phyloP scores from a whole-genome alignment of 2,329 filamentous ascomycete genomes.

The Furcasterigmium sp. region DNA sequence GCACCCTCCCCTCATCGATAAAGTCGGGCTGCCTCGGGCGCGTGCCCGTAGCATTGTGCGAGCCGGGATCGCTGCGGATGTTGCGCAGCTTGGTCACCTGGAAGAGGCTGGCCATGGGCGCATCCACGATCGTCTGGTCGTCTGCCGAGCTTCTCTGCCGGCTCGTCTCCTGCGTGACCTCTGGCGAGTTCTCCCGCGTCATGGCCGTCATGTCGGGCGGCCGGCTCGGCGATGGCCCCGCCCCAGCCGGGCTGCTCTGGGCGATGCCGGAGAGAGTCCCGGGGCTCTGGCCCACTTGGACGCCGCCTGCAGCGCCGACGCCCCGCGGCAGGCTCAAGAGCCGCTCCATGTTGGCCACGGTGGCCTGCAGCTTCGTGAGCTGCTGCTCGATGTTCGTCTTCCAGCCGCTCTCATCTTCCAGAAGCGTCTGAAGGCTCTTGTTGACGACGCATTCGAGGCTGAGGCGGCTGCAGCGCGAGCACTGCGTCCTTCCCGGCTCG shows the following conservation, averaged over 20 bases:
- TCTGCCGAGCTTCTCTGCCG: slow-evolving; percentile 1
- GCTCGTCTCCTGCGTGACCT: slow-evolving; percentile 13
- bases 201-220: slow-evolving; percentile 20
- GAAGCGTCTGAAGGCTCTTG: slow-evolving; percentile 49
- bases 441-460: slow-evolving; percentile 48
- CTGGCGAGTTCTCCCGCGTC: slow-evolving; percentile 25
- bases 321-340: slow-evolving; percentile 11
- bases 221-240: slow-evolving; percentile 12
- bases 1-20: slow-evolving; percentile 20
- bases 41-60: slow-evolving; percentile 2
- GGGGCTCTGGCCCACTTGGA: slow-evolving; percentile 8
- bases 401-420: slow-evolving; percentile 47
- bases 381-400: slow-evolving; percentile 21
- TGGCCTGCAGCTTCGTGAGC: slow-evolving; percentile 18
- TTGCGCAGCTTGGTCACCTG: slow-evolving; percentile 25
- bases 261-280: slow-evolving; percentile 6
- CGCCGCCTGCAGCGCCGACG: neutral
- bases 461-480: slow-evolving; percentile 42
- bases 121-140: slow-evolving; percentile 21
- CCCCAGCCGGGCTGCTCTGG: slow-evolving; percentile 11
- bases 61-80: slow-evolving; percentile 22
- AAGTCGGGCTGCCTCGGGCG: slow-evolving; percentile 17
- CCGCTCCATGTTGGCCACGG: slow-evolving; percentile 19
- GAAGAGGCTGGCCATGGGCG: slow-evolving; percentile 25
- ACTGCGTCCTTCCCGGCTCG: slow-evolving; percentile 35